A percentile compares a stretch with the other conserved stretches of the same genome.
Conservation (phyloP, 768 basidiomycete genomes). For the Suillus bovinus region DNA sequence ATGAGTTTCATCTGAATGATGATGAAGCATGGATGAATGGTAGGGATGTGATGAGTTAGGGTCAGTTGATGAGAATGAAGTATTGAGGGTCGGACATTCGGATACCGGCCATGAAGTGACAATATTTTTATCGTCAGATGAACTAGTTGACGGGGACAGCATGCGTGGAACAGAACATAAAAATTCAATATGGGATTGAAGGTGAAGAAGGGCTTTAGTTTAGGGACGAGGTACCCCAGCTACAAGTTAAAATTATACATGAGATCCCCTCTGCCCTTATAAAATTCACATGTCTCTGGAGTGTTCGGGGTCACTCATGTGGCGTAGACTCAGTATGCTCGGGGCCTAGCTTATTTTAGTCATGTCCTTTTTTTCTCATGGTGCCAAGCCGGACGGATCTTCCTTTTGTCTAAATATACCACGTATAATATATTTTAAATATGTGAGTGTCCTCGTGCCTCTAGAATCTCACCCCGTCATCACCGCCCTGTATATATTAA, state of each 20-base stretch:
- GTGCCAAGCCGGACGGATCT: constrained; percentile 20
- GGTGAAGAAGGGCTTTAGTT: not conserved
- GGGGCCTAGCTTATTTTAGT: constrained; percentile 12
- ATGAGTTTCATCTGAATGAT: constrained; percentile 19
- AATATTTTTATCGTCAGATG: constrained; percentile 22
- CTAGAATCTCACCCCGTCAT: not conserved
- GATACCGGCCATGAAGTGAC: constrained; percentile 33
- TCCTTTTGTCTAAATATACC: constrained; percentile 3
- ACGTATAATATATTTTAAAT: too few relatives aligned
- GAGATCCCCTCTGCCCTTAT: not conserved
- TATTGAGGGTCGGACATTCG: constrained; percentile 39
- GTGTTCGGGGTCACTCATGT: constrained; percentile 27
- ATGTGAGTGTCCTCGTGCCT: too few relatives aligned
- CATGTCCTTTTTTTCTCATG: constrained; percentile 11
- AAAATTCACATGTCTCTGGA: constrained; percentile 27
- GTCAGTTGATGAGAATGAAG: constrained; percentile 24
- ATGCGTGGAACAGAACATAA: not conserved
- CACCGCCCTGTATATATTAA: not conserved
- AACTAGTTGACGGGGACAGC: not conserved
- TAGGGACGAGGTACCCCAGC: constrained; percentile 14
- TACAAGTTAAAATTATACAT: not conserved
- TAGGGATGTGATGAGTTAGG: constrained; percentile 32
- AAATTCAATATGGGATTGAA: not conserved
- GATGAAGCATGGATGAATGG: constrained; percentile 21
- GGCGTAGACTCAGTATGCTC: too few relatives aligned